These are phyloP conservation scores for Pholiota adiposa DNA, from an alignment of 1,284 basidiomycete species.

Conservation along the genomic window DNA sequence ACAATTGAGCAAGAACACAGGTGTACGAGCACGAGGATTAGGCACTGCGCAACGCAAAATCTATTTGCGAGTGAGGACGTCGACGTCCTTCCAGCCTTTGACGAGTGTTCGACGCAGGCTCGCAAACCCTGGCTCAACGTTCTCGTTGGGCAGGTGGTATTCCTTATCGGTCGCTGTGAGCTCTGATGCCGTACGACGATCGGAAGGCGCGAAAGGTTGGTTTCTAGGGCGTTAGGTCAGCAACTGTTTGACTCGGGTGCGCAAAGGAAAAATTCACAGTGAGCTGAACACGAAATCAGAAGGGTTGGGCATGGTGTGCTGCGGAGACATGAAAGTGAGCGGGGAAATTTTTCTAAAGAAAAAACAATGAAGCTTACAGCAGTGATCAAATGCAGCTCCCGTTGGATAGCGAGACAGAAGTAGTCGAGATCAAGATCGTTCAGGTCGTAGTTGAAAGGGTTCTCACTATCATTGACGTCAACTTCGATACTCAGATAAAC, in stretches of 20 bases:
- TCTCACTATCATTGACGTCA: constrained; percentile 46
- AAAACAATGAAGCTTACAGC: constrained; percentile 44
- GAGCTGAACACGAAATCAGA: constrained; percentile 52
- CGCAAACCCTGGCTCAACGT: constrained; percentile 46
- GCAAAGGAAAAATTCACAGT: constrained; percentile 17
- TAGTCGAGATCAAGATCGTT: constrained; percentile 71
- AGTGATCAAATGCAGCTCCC: constrained; percentile 71
- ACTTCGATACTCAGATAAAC: not conserved
- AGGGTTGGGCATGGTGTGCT: constrained; percentile 59
- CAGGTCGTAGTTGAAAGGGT: constrained; percentile 71
- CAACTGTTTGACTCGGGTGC: too few relatives aligned
- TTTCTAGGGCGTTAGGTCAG: constrained; percentile 38
- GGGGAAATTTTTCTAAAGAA: not conserved
- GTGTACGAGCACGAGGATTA: not conserved
- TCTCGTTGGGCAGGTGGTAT: constrained; percentile 35
- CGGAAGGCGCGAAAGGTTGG: constrained; percentile 69
- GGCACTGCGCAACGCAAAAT: not conserved
- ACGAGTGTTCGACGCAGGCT: constrained; percentile 57
- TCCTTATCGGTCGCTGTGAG: constrained; percentile 38
- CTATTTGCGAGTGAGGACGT: constrained; percentile 37
- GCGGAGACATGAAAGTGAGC: constrained; percentile 5
- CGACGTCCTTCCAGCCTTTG: constrained; percentile 58
- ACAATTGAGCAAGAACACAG: too few relatives aligned
- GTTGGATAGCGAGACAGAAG: constrained; percentile 65
- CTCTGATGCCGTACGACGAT: constrained; percentile 58